Evolutionary conservation across 306 rosid species (phyloP).

Genomic region (Medicago arabica): DNA sequence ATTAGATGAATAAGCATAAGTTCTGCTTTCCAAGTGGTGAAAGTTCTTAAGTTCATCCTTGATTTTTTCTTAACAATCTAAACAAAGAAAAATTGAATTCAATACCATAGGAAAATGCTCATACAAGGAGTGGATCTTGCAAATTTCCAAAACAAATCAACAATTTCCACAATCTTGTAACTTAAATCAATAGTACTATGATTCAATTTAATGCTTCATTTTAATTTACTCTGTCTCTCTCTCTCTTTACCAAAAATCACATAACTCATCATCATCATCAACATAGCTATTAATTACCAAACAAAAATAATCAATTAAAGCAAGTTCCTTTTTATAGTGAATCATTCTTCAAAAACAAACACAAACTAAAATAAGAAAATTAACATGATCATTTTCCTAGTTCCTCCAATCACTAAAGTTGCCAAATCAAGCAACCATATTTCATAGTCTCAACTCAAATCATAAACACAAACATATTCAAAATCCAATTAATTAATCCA

Average conservation of each 20-base stretch:
- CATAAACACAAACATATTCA: slow-evolving; percentile 17
- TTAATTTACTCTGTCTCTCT: no score
- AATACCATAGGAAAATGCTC: slow-evolving; percentile 23
- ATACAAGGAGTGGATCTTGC: not conserved
- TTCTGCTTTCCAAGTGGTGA: slow-evolving; percentile 1
- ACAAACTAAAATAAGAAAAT: not conserved
- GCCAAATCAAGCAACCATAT: slow-evolving; percentile 9
- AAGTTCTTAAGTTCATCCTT: slow-evolving; percentile 13
- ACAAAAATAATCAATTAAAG: slow-evolving; percentile 6
- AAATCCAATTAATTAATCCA: slow-evolving; percentile 11
- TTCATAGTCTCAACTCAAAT: not conserved
- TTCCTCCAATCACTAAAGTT: not conserved
- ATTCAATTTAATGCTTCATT: not conserved
- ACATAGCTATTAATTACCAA: no score
- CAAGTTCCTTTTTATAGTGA: slow-evolving; percentile 16
- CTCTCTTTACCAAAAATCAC: no score
- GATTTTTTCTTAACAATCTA: slow-evolving; percentile 29
- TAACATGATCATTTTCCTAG: not conserved
- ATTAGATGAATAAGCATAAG: slow-evolving; percentile 1
- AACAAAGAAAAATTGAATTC: slow-evolving; percentile 31
- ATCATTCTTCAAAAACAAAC: slow-evolving; percentile 26
- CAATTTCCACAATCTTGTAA: not conserved
- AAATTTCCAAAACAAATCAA: slow-evolving; percentile 19
- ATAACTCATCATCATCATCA: no score
- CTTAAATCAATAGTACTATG: slow-evolving; percentile 4